A percentile compares a stretch with the other conserved stretches of the same genome.
These are phyloP conservation scores for Aquilaria yunnanensis DNA, from an alignment of 345 rosid genomes.

Conservation along the genomic window DNA sequence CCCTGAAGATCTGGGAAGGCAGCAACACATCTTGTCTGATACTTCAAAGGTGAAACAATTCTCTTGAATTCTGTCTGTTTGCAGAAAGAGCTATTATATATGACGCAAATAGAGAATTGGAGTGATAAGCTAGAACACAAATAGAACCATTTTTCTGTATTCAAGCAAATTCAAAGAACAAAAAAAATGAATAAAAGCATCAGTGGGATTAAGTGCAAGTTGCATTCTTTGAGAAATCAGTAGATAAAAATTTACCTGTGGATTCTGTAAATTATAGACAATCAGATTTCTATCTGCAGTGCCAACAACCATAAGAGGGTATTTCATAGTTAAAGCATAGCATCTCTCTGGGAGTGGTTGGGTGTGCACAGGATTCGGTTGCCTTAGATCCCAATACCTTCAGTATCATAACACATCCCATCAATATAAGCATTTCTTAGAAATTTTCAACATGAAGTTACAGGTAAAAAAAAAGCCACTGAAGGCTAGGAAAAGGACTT, in stretches of 20 bases:
- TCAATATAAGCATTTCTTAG: neutral
- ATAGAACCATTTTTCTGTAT: no score
- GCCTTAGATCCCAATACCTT: conserved; percentile 96
- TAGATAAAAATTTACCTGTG: conserved; percentile 49
- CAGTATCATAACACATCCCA: conserved; percentile 2
- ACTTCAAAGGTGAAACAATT: conserved; percentile 74
- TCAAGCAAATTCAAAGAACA: no score
- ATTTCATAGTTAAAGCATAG: conserved; percentile 66
- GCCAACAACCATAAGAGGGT: conserved; percentile 93
- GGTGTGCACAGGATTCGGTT: conserved; percentile 71
- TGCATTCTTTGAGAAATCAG: neutral
- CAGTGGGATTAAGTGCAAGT: no score
- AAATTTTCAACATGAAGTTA: neutral
- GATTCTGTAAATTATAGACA: conserved; percentile 73
- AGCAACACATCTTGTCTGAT: conserved; percentile 90
- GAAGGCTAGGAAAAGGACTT: no score
- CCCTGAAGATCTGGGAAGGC: conserved; percentile 99
- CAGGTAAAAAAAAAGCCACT: neutral
- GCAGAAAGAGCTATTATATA: conserved; percentile 2
- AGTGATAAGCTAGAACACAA: no score
- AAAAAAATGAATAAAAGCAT: no score
- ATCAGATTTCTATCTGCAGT: conserved; percentile 87
- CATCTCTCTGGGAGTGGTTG: conserved; percentile 95
- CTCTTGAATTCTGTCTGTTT: conserved; percentile 77
- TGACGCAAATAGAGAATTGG: neutral